phyloP scores from a whole-genome alignment of 2,329 filamentous ascomycete species.

The Rhynchosporium agropyri region DNA sequence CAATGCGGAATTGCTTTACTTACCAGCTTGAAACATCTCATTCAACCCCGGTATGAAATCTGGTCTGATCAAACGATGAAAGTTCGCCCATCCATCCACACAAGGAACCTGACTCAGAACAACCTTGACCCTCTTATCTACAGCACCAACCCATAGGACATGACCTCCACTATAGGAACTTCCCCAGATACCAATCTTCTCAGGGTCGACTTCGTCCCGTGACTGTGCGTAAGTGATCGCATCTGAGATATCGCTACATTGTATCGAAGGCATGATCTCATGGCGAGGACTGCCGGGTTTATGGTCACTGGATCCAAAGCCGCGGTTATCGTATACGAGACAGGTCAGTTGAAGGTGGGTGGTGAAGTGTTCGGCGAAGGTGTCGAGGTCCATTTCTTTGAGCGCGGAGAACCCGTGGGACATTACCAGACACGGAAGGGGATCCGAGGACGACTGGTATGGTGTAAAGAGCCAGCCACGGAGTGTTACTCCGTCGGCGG shows the following conservation, averaged over 20 bases:
- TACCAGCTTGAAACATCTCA: conserved; percentile 25
- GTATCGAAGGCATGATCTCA: conserved; percentile 41
- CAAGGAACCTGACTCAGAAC: conserved; percentile 45
- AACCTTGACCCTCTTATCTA: conserved; percentile 46
- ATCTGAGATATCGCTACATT: conserved; percentile 44
- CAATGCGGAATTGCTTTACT: conserved; percentile 21
- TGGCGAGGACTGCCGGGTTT: conserved; percentile 38
- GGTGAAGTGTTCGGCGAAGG: conserved; percentile 36
- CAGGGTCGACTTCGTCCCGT: conserved; percentile 39
- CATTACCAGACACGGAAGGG: conserved; percentile 34
- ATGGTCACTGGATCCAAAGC: conserved; percentile 42
- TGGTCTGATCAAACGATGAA: conserved; percentile 41
- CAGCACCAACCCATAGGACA: conserved; percentile 45
- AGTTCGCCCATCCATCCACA: conserved; percentile 45
- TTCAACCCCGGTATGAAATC: conserved; percentile 35
- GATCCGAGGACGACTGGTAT: conserved; percentile 1
- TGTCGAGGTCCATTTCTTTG: conserved; percentile 35
- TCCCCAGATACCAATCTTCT: conserved; percentile 46
- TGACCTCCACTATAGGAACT: conserved; percentile 46
- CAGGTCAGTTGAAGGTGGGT: conserved; percentile 35
- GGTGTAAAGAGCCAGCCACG: conserved; percentile 41
- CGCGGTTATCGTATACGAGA: conserved; percentile 44
- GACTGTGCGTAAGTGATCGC: conserved; percentile 46
- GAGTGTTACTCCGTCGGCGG: conserved; percentile 36
- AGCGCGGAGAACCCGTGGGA: conserved; percentile 33